These are phyloP conservation scores for Plectosphaerella cucumerina DNA, from an alignment of 2,329 filamentous ascomycete genomes.

Conservation along the genomic window DNA sequence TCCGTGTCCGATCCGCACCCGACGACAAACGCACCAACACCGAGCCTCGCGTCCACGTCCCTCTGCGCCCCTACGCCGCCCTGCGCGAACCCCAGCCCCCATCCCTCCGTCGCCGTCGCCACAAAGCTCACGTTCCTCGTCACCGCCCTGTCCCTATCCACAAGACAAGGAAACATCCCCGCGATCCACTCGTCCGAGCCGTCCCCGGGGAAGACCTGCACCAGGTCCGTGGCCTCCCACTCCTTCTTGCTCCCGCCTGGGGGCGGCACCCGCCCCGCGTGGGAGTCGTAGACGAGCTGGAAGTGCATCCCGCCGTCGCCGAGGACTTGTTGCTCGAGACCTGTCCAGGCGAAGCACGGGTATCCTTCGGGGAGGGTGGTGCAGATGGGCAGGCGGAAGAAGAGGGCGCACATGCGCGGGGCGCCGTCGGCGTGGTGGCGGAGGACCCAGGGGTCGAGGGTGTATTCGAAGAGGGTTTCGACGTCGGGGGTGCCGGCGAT, in stretches of 20 bases:
- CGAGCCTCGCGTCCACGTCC: neutral
- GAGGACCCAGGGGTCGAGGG: neutral
- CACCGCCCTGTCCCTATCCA: neutral
- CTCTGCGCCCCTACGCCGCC: neutral
- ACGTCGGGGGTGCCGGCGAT: neutral
- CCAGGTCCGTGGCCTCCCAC: neutral
- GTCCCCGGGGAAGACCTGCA: neutral
- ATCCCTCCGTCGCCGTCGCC: neutral
- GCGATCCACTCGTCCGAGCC: too few species aligned
- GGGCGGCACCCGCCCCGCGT: neutral
- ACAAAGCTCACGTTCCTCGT: conserved; percentile 1
- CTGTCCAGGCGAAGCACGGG: conserved; percentile 1
- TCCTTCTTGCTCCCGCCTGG: neutral
- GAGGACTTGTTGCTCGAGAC: neutral
- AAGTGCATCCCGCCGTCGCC: neutral
- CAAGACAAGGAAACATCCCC: neutral
- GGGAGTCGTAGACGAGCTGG: neutral
- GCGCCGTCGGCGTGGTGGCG: neutral
- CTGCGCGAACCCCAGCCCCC: neutral
- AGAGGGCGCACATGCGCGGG: neutral
- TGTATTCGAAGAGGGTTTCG: conserved; percentile 2
- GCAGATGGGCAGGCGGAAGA: conserved; percentile 1
- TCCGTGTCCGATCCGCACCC: neutral
- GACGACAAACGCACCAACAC: neutral
- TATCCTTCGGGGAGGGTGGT: neutral